Evolutionary conservation across 352 stramenopile species (phyloP).

Genomic region (Phytophthora pisi): DNA sequence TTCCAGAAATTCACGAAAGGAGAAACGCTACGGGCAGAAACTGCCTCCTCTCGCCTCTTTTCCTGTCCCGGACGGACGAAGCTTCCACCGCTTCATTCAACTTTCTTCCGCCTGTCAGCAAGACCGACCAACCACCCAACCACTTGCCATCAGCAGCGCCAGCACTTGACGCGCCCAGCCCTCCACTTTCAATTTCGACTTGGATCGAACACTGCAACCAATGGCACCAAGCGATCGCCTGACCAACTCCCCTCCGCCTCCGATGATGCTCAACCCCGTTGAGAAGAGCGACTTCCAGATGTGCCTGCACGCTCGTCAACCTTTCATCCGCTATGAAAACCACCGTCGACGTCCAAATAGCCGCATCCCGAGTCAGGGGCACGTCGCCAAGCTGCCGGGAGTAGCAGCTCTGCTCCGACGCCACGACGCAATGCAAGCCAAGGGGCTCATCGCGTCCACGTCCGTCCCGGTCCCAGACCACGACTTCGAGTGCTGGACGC

Average conservation of each 20-base stretch:
- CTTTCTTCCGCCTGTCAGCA: slow-evolving; percentile 17
- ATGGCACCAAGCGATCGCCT: slow-evolving; percentile 24
- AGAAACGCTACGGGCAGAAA: slow-evolving; percentile 24
- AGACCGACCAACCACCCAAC: not conserved
- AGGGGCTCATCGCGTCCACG: slow-evolving; percentile 1
- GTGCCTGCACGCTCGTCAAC: slow-evolving; percentile 21
- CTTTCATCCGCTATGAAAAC: slow-evolving; percentile 21
- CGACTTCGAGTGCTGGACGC: slow-evolving; percentile 27
- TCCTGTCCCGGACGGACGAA: not conserved
- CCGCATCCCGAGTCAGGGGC: slow-evolving; percentile 15
- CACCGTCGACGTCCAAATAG: slow-evolving; percentile 9
- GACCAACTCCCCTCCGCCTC: not conserved
- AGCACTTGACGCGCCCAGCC: slow-evolving; percentile 3
- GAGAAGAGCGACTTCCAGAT: slow-evolving; percentile 14
- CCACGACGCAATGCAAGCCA: slow-evolving; percentile 17
- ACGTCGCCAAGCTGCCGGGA: slow-evolving; percentile 27
- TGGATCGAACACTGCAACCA: slow-evolving; percentile 16
- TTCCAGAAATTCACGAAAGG: slow-evolving; percentile 27
- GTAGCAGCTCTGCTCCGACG: slow-evolving; percentile 33
- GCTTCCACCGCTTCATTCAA: slow-evolving; percentile 28
- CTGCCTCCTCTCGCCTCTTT: slow-evolving; percentile 12
- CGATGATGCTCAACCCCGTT: not conserved
- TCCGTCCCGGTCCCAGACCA: not conserved
- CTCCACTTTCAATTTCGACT: slow-evolving; percentile 10
- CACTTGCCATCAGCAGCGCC: not conserved